These are phyloP conservation scores for Beta vulgaris DNA, from an alignment of 148 eudicot species.

Conservation along the genomic window DNA sequence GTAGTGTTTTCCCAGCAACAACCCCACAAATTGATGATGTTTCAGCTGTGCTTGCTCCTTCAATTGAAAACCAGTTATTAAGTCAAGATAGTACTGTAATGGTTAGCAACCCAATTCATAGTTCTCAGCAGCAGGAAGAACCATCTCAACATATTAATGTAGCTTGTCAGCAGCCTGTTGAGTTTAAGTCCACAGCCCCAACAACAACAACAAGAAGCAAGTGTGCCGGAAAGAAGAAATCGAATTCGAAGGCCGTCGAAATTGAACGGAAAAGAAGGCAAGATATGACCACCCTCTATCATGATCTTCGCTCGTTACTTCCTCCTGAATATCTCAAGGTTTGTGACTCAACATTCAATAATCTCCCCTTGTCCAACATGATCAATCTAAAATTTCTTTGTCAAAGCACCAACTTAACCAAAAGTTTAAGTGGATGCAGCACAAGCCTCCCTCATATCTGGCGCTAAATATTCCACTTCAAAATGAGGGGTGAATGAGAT, in stretches of 20 bases:
- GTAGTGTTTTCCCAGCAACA: background rate
- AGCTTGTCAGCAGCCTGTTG: too few relatives aligned
- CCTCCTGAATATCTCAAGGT: slow-evolving; percentile 16
- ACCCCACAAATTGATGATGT: background rate
- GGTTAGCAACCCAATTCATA: background rate
- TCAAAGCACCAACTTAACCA: too few relatives aligned
- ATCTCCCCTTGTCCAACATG: background rate
- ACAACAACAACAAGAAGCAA: too few relatives aligned
- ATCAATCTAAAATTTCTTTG: too few relatives aligned
- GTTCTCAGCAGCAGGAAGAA: background rate
- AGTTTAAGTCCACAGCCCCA: background rate
- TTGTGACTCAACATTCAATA: background rate
- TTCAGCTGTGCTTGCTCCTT: background rate
- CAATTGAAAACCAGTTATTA: background rate
- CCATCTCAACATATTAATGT: background rate
- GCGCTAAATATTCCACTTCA: too few relatives aligned
- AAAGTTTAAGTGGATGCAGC: too few relatives aligned
- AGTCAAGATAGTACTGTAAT: background rate
- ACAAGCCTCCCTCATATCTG: too few relatives aligned
- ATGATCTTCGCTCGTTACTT: slow-evolving; percentile 21
- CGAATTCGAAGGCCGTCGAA: slow-evolving; percentile 10
- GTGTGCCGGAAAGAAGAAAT: background rate
- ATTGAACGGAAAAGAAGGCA: slow-evolving; percentile 23
- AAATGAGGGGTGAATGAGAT: too few relatives aligned
- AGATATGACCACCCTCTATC: slow-evolving; percentile 19